Base-by-base conservation (phyloP, 768 basidiomycete species). In the Hygrocybe punicea region DNA sequence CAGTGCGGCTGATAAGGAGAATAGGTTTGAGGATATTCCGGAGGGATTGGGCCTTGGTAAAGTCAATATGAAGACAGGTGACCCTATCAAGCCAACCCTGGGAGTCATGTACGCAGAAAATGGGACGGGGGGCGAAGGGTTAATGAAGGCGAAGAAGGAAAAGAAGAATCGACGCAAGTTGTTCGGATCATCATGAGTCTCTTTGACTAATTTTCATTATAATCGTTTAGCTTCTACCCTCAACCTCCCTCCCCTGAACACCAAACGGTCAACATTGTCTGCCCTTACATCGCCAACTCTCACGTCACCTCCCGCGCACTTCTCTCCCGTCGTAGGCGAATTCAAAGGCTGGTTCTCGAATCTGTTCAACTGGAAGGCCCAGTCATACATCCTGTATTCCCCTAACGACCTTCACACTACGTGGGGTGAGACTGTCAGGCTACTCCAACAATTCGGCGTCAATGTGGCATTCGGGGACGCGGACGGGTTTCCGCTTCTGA, bases 321-420 rank as follows among this genome's bases (percentile, higher is more conserved):
- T 82, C 6, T 84, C 88, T 14, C 88, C 88, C n/a, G 85, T 84
- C 9, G 86, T 89, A 13, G 86, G 86, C 56, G 90, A 91, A 69
- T 85, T 91, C 72, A 89, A 88, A 67, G 89, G 88, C 34, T 97
- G 95, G 95, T 95, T 98, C 73, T 91, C 92, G 19, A 96, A 90
- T 62, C 76, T 98, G 29, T 98, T 98, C 78, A 90, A 86, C 70
- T 97, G 93, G 90, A 93, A 90, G 67, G 35, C 58, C 14, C 57
- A 53, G 33, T 24, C 58, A 13, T 58, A 59, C 36, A 67, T 80
- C 29, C 65, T 83, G 19, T 87, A 85, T 67, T 89, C 88, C 4
- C 61, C 71, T 14, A 78, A 83, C 55, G 80, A 82, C 57, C 63
- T 84, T 42, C 70, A 71, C 14, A 77, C 79, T 35, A 94, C 93